Conservation (phyloP, 2,329 filamentous ascomycete species). For the Leptographium lundbergii region DNA sequence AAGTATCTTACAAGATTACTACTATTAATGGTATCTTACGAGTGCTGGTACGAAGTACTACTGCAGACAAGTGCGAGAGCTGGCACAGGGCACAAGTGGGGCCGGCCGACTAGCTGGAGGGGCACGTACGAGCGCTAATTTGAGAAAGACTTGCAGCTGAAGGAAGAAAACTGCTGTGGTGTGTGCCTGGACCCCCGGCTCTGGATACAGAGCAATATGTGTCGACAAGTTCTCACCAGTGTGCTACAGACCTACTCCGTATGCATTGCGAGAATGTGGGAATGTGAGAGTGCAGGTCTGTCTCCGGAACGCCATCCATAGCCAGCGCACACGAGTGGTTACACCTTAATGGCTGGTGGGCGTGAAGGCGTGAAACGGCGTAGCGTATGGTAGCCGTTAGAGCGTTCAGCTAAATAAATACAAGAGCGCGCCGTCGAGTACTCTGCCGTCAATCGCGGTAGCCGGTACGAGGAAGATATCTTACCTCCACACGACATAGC, state of each 20-base stretch:
- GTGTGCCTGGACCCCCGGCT: not conserved
- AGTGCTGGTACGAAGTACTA: too few species aligned
- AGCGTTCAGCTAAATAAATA: not conserved
- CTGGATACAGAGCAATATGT: not conserved
- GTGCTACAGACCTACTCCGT: not conserved
- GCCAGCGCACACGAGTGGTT: not conserved
- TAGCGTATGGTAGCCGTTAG: conserved; percentile 1
- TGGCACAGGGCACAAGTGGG: not conserved
- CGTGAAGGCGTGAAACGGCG: not conserved
- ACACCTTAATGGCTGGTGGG: not conserved
- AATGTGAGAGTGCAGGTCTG: not conserved
- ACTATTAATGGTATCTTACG: too few species aligned
- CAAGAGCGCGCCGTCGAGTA: too few species aligned
- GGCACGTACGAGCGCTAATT: not conserved
- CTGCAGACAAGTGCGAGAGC: not conserved
- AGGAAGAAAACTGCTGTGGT: not conserved
- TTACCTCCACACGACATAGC: too few species aligned
- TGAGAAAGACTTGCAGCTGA: not conserved
- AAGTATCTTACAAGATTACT: too few species aligned
- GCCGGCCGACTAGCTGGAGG: not conserved
- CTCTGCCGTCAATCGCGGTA: too few species aligned
- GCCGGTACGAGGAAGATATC: not conserved
- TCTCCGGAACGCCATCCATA: not conserved
- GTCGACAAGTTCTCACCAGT: not conserved
- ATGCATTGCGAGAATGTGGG: not conserved